These are phyloP conservation scores for Chaetomium strumarium DNA, from an alignment of 2,329 filamentous ascomycete species.

Conservation along the genomic window DNA sequence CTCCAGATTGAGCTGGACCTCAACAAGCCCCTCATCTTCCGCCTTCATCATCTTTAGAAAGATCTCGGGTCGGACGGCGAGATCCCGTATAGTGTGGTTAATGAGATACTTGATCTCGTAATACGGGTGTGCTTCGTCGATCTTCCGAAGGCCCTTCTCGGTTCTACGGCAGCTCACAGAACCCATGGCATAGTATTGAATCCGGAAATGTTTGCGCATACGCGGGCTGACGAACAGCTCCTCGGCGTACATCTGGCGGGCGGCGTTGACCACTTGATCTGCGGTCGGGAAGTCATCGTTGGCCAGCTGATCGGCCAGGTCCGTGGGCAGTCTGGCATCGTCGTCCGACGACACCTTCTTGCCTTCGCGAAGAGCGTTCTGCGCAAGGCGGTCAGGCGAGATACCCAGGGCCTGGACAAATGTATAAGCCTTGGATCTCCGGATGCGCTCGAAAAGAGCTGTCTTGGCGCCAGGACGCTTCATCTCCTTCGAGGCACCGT, in stretches of 20 bases:
- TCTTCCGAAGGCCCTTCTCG: constrained; percentile 87
- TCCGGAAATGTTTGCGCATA: constrained; percentile 80
- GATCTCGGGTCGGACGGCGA: constrained; percentile 78
- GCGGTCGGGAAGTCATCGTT: constrained; percentile 70
- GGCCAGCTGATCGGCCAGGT: constrained; percentile 75
- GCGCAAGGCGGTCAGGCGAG: constrained; percentile 78
- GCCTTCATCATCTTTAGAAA: constrained; percentile 97
- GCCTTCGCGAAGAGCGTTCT: constrained; percentile 74
- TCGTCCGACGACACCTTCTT: constrained; percentile 82
- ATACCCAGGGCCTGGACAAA: constrained; percentile 89
- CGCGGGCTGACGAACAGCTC: constrained; percentile 83
- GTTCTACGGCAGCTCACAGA: constrained; percentile 84
- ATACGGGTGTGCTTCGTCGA: constrained; percentile 91
- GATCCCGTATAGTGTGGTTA: constrained; percentile 76
- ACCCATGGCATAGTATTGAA: constrained; percentile 76
- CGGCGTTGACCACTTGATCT: constrained; percentile 68
- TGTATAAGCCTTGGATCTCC: constrained; percentile 71
- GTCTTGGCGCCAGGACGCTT: constrained; percentile 81
- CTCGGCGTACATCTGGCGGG: constrained; percentile 83
- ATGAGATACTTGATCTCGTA: constrained; percentile 97
- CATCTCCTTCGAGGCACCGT: constrained; percentile 54
- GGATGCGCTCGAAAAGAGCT: constrained; percentile 75
- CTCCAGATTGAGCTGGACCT: constrained; percentile 74
- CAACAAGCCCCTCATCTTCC: constrained; percentile 86
- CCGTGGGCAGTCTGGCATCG: constrained; percentile 69